Base-by-base conservation (phyloP, 805 yeast genomes). In the Kazachstania bromeliacearum region DNA sequence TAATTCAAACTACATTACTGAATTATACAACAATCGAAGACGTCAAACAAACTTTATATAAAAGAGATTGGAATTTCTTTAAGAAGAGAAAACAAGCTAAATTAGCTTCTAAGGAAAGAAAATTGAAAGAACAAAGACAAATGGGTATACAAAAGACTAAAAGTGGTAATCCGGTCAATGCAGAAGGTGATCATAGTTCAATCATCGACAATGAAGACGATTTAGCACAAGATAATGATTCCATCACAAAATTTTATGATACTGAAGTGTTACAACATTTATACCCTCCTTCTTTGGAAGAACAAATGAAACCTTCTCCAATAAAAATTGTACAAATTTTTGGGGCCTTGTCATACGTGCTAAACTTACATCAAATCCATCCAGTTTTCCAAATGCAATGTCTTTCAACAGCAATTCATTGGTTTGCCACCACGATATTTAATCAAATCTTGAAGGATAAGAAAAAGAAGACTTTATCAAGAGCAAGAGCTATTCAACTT, bases 281-380 rank as follows among this genome's bases (percentile, higher is more conserved):
- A 38, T 79, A 79, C 44, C 97, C 97, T 4, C 97, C 97, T 2
- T 66, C 89, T 0, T 73, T 83, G 15, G 68, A 73, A 32, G 81
- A 83, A 39, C 80, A 85, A 51, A 77, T 82, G 70, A 77, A 76
- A 53, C 95, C 96, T 3, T 85, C 96, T 0, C 98, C 98, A 0
- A 66, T 88, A 36, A 78, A 76, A 46, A 70, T 88, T 36, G 76
- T 88, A 18, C 94, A 92, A 48, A 80, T 88, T 1, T 68, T 92
- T 40, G 94, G 95, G 21, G 95, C 97, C 0, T 67, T 94, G 36
- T 69, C 85, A 30, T 85, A 88, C 50, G 89, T 92, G 3, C 67
- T 88, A 50, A 85, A 82, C 37, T 61, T 89, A 27, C 94, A 83
- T 56, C 73, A 79, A 44, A 82, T 85, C 6, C 89, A 83, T 51